Evolutionary conservation across 306 rosid genomes (phyloP).

Genomic region (Lathyrus sativus): DNA sequence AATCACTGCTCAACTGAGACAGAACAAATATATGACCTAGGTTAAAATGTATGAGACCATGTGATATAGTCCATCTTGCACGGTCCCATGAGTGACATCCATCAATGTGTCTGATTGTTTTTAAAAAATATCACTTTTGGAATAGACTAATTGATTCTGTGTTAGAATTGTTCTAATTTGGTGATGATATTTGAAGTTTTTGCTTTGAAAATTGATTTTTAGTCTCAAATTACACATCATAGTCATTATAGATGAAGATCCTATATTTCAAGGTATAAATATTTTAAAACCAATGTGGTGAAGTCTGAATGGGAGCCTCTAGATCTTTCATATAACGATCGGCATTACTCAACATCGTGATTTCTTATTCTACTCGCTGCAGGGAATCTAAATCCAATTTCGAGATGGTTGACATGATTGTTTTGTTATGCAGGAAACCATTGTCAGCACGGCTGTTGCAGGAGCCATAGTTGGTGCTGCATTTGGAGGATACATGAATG

Average conservation of each 20-base stretch:
- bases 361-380: not conserved
- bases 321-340: no score
- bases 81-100: not conserved
- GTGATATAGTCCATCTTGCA: no score
- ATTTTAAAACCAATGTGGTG: no score
- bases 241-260: no score
- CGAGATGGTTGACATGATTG: not conserved
- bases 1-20: no score
- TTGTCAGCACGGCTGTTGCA: constrained; percentile 88
- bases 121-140: not conserved
- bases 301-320: no score
- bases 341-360: not conserved
- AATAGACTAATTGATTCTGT: not conserved
- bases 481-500: constrained; percentile 82
- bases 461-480: constrained; percentile 96
- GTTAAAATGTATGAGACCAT: no score
- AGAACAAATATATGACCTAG: no score
- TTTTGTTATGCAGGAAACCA: constrained; percentile 61
- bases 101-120: not conserved
- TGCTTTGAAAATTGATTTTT: not conserved
- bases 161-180: not conserved
- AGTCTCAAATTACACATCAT: not conserved
- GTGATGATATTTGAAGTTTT: not conserved
- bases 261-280: no score
- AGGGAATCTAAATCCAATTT: not conserved